Conservation (phyloP, 2,329 filamentous ascomycete species). For the Verticillium isaacii region DNA sequence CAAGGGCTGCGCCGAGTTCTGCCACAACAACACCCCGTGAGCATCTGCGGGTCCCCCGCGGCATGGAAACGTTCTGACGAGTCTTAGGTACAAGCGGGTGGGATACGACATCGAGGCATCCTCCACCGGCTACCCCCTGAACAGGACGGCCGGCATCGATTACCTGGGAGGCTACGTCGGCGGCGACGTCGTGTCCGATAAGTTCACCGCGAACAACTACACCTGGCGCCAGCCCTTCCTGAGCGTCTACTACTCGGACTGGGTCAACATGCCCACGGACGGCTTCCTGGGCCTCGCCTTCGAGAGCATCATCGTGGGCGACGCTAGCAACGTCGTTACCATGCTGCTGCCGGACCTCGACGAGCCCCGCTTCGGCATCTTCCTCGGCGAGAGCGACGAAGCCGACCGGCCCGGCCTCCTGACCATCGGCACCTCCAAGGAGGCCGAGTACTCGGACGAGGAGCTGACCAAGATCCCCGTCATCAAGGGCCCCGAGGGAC, state of each 20-base stretch:
- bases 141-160: slow-evolving; percentile 11
- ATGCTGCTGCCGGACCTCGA: slow-evolving; percentile 25
- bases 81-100: slow-evolving; percentile 15
- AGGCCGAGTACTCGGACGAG: slow-evolving; percentile 20
- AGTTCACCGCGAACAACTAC: slow-evolving; percentile 13
- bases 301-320: slow-evolving; percentile 21
- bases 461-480: slow-evolving; percentile 10
- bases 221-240: slow-evolving; percentile 25
- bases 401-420: slow-evolving; percentile 16
- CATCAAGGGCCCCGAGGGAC: slow-evolving; percentile 1
- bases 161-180: slow-evolving; percentile 24
- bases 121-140: slow-evolving; percentile 14
- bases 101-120: slow-evolving; percentile 22
- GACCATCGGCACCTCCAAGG: slow-evolving; percentile 26
- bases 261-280: slow-evolving; percentile 21
- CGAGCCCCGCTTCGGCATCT: slow-evolving; percentile 24
- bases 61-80: background rate
- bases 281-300: slow-evolving; percentile 31
- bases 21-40: slow-evolving; percentile 6
- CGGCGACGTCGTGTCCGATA: slow-evolving; percentile 21
- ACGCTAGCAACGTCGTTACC: slow-evolving; percentile 24
- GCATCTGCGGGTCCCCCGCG: background rate
- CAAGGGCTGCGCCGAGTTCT: slow-evolving; percentile 17
- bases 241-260: slow-evolving; percentile 21
- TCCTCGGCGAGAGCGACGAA: slow-evolving; percentile 18